Evolutionary conservation across 306 rosid species (phyloP).

Genomic region (Castanopsis chinensis): DNA sequence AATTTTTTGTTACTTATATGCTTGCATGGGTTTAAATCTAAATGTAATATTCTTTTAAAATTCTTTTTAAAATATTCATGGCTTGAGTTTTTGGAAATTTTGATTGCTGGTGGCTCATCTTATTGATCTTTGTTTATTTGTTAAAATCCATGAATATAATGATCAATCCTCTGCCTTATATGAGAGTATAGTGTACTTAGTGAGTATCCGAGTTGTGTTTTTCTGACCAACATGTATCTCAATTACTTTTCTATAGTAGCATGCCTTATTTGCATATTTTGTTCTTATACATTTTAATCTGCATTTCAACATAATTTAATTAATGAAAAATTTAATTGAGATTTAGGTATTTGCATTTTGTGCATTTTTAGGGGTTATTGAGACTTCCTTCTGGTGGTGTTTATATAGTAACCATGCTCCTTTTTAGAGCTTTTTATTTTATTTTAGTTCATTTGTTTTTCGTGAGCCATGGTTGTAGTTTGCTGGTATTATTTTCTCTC

Average conservation of each 20-base stretch:
- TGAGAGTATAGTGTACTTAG: neutral
- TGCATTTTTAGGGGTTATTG: neutral
- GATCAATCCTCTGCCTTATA: neutral
- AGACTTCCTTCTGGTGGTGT: neutral
- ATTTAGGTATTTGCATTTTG: neutral
- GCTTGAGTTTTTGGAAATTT: neutral
- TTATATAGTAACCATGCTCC: neutral
- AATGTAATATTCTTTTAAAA: neutral
- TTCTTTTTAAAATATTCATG: neutral
- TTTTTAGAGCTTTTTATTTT: neutral
- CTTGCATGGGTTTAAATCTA: neutral
- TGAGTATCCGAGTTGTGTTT: neutral
- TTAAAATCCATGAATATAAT: neutral
- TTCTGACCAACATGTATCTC: neutral
- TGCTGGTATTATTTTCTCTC: conserved; percentile 5
- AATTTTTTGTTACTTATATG: neutral
- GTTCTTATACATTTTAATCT: neutral
- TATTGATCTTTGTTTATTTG: neutral
- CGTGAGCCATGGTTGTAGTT: neutral
- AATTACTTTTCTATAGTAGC: neutral
- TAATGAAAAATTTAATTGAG: neutral
- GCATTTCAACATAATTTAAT: neutral
- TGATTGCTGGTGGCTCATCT: neutral
- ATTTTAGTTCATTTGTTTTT: neutral
- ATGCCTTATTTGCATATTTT: neutral